These are phyloP conservation scores for Penicillium lividum DNA, from an alignment of 495 filamentous ascomycete species.

Conservation along the genomic window DNA sequence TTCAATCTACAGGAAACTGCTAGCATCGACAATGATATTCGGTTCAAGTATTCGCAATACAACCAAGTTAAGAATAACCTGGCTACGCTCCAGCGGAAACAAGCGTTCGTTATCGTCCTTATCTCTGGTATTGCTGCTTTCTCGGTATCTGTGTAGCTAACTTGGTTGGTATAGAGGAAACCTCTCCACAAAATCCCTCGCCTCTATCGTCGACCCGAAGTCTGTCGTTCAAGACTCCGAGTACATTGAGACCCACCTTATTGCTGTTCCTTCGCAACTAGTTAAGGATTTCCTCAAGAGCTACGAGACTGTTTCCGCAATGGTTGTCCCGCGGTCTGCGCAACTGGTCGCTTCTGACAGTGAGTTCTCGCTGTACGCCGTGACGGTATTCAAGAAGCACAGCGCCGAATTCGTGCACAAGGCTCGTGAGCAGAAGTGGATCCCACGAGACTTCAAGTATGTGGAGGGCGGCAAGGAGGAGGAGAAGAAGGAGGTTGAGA, in stretches of 20 bases:
- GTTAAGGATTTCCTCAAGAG: constrained; percentile 83
- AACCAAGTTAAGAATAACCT: constrained; percentile 84
- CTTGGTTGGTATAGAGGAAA: constrained; percentile 65
- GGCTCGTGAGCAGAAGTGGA: constrained; percentile 88
- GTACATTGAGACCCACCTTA: constrained; percentile 92
- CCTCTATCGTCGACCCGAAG: constrained; percentile 77
- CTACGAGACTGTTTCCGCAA: constrained; percentile 83
- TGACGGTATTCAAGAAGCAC: constrained; percentile 91
- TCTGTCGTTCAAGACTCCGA: constrained; percentile 85
- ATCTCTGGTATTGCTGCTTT: constrained; percentile 4
- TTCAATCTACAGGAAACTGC: constrained; percentile 63
- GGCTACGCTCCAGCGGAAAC: constrained; percentile 76
- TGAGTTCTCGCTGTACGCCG: constrained; percentile 84
- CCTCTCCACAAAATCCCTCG: constrained; percentile 88
- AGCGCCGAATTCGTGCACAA: constrained; percentile 83
- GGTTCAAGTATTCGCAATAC: constrained; percentile 89
- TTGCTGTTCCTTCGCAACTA: constrained; percentile 76
- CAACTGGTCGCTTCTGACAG: constrained; percentile 74
- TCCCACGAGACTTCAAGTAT: constrained; percentile 90
- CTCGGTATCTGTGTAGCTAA: constrained; percentile 19
- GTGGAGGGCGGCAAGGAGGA: constrained; percentile 84
- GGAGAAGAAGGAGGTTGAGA: constrained; percentile 80
- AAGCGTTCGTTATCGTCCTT: constrained; percentile 67
- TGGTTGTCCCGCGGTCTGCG: constrained; percentile 89
- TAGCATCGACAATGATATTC: constrained; percentile 92